Evolutionary conservation across 2,329 filamentous ascomycete species (phyloP).

Genomic region (Diaporthe destruens): DNA sequence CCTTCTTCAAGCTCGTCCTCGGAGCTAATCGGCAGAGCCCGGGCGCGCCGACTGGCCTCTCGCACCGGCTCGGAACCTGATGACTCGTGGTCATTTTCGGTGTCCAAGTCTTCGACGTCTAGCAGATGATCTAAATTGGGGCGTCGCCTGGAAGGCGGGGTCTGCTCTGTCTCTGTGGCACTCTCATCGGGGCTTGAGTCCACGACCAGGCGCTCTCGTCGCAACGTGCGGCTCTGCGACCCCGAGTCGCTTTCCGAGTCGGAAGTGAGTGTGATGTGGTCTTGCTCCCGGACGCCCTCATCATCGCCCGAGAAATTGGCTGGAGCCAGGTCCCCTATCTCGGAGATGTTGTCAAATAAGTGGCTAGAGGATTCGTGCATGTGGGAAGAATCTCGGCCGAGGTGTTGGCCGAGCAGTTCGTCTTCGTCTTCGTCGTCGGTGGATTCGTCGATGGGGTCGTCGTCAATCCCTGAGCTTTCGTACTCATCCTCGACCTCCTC

Average conservation of each 20-base stretch:
- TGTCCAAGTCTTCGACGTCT: slow-evolving; percentile 28
- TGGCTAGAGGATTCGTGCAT: background rate
- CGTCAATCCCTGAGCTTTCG: slow-evolving; percentile 57
- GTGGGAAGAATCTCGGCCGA: slow-evolving; percentile 39
- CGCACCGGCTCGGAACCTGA: background rate
- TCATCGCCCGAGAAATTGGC: slow-evolving; percentile 33
- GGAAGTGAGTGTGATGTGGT: background rate
- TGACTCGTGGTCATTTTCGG: slow-evolving; percentile 10
- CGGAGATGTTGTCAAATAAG: slow-evolving; percentile 1
- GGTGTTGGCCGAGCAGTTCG: slow-evolving; percentile 39
- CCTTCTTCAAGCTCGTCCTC: slow-evolving; percentile 8
- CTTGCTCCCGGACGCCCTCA: background rate
- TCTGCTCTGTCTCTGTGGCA: slow-evolving; percentile 5
- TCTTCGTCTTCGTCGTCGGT: slow-evolving; percentile 47
- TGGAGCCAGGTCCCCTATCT: background rate
- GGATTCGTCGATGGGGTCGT: slow-evolving; percentile 48
- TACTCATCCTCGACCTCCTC: slow-evolving; percentile 51
- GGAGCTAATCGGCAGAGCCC: background rate
- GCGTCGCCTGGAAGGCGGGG: background rate
- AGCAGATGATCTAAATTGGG: background rate
- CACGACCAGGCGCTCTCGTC: slow-evolving; percentile 16
- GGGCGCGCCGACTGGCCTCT: slow-evolving; percentile 4
- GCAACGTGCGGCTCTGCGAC: background rate
- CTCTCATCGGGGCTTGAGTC: slow-evolving; percentile 29
- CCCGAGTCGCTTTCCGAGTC: background rate